Evolutionary conservation across 1,284 basidiomycete species (phyloP).

Genomic region (Termitomyces sp.): DNA sequence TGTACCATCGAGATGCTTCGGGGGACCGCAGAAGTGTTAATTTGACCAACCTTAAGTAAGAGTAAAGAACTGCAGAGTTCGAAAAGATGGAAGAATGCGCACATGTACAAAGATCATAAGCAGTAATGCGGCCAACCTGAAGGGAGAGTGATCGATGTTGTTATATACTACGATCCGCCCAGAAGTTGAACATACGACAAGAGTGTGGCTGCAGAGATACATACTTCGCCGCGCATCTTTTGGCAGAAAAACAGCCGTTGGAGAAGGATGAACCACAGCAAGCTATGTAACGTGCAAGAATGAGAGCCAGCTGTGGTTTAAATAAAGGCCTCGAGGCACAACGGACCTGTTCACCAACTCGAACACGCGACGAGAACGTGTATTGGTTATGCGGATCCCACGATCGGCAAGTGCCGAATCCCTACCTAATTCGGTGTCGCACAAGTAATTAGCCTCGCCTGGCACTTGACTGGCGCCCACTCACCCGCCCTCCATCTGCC

Average conservation of each 20-base stretch:
- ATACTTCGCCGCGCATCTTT: constrained; percentile 65
- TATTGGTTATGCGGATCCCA: constrained; percentile 12
- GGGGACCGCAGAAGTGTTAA: constrained; percentile 68
- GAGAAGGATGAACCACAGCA: constrained; percentile 18
- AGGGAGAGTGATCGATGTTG: constrained; percentile 19
- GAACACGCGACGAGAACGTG: constrained; percentile 34
- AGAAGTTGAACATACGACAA: constrained; percentile 50
- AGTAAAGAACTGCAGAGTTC: constrained; percentile 26
- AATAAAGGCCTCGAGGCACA: constrained; percentile 18
- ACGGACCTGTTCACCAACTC: constrained; percentile 4
- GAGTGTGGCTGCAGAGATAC: constrained; percentile 61
- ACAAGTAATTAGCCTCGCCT: neutral
- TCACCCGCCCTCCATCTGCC: too few relatives aligned
- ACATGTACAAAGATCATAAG: constrained; percentile 79
- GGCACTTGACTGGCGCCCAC: too few relatives aligned
- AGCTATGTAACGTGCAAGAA: constrained; percentile 11
- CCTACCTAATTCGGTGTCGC: constrained; percentile 1
- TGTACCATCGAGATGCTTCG: constrained; percentile 67
- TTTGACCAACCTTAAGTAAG: constrained; percentile 65
- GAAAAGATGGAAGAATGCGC: constrained; percentile 25
- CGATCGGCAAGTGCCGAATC: constrained; percentile 16
- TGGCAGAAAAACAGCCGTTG: constrained; percentile 14
- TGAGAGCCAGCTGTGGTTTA: constrained; percentile 23
- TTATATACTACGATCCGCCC: constrained; percentile 2
- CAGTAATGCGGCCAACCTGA: constrained; percentile 58